Percentiles rank a stretch among this genome's conserved stretches.
phyloP scores from a whole-genome alignment of 2,329 filamentous ascomycete genomes.

The Camillea tinctor region DNA sequence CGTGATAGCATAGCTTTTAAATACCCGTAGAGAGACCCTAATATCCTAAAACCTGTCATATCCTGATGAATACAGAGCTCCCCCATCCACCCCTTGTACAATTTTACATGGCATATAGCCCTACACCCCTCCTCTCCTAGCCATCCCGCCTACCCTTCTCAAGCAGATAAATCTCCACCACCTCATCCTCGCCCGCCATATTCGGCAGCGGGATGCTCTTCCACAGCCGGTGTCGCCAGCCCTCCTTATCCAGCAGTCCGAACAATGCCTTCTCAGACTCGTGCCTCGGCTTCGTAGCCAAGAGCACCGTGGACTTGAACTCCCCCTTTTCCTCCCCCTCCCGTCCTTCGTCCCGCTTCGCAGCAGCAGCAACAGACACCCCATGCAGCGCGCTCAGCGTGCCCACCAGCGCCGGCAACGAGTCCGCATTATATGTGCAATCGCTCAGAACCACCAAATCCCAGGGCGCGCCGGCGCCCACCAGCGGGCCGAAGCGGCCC shows the following conservation, averaged over 20 bases:
- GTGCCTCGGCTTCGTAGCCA: constrained; percentile 58
- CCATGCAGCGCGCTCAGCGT: constrained; percentile 51
- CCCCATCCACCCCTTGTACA: background rate
- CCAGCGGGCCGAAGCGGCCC: constrained; percentile 43
- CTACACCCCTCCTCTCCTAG: too few species aligned
- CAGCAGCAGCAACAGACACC: background rate
- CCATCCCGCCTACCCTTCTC: constrained; percentile 31
- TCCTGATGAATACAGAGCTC: too few species aligned
- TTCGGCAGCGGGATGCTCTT: constrained; percentile 46
- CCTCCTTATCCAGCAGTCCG: constrained; percentile 42
- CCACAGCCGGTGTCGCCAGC: constrained; percentile 45
- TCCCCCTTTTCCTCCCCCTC: constrained; percentile 1
- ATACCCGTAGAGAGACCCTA: too few species aligned
- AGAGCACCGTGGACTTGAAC: constrained; percentile 42
- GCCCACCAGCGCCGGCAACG: constrained; percentile 51
- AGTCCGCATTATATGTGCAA: constrained; percentile 61
- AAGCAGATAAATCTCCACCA: constrained; percentile 54
- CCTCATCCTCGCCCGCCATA: constrained; percentile 42
- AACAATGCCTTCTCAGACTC: constrained; percentile 51
- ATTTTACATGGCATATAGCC: background rate
- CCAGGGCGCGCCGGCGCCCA: constrained; percentile 42
- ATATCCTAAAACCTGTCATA: too few species aligned
- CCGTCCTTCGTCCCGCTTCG: background rate
- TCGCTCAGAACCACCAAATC: constrained; percentile 57
- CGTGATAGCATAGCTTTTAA: too few species aligned